Evolutionary conservation across 2,329 filamentous ascomycete genomes (phyloP).

Genomic region (Colletotrichum sp.): DNA sequence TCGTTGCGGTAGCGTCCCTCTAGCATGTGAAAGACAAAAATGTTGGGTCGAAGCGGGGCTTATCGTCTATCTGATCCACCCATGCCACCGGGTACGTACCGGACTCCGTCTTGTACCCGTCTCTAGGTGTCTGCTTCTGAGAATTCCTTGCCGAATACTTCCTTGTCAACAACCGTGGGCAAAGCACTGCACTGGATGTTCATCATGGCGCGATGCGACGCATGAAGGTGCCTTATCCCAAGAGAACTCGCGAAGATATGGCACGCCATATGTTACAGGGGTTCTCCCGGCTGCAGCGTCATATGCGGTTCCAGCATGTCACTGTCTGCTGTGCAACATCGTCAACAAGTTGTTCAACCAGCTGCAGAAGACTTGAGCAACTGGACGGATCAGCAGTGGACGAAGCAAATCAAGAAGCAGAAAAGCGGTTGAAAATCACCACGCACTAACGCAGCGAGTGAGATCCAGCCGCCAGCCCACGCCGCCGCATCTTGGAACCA

Average conservation of each 20-base stretch:
- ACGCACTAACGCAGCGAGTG: not conserved
- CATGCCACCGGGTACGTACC: not conserved
- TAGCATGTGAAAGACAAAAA: slow-evolving; percentile 19
- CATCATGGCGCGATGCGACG: slow-evolving; percentile 1
- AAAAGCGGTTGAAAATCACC: not conserved
- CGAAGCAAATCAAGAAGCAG: not conserved
- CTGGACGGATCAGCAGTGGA: not conserved
- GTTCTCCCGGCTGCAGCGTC: not conserved
- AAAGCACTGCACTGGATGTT: not conserved
- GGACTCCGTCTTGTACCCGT: not conserved
- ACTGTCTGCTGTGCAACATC: not conserved
- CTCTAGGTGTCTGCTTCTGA: not conserved
- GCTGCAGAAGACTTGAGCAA: not conserved
- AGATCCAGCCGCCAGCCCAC: slow-evolving; percentile 13
- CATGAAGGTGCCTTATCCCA: not conserved
- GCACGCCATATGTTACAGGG: slow-evolving; percentile 2
- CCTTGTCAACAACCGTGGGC: not conserved
- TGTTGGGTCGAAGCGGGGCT: slow-evolving; percentile 21
- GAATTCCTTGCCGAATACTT: not conserved
- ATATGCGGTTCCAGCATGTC: not conserved
- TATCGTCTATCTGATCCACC: slow-evolving; percentile 12
- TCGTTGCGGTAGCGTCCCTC: not conserved
- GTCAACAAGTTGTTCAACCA: not conserved
- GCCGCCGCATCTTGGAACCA: slow-evolving; percentile 13
- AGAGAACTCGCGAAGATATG: not conserved